Percentiles rank a stretch among this genome's conserved stretches.
These are phyloP conservation scores for Cenococcum geophilum DNA, from an alignment of 495 filamentous ascomycete genomes.

Conservation along the genomic window DNA sequence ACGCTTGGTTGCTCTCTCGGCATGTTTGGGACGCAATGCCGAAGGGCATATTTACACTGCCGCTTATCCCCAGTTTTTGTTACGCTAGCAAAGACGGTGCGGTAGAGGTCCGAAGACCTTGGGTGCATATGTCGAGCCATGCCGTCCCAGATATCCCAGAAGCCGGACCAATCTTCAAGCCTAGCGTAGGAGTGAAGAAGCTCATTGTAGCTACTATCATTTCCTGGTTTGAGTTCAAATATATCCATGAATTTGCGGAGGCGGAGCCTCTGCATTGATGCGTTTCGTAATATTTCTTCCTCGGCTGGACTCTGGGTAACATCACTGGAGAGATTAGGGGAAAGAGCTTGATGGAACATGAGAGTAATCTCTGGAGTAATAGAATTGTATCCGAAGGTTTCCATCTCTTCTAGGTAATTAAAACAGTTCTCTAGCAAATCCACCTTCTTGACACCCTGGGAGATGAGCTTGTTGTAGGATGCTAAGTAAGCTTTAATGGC, in stretches of 20 bases:
- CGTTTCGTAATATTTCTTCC: no score
- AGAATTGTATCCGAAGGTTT: background rate
- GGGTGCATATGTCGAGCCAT: background rate
- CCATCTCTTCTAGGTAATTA: background rate
- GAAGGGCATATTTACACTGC: background rate
- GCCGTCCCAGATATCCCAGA: background rate
- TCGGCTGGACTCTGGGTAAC: background rate
- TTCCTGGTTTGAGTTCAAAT: background rate
- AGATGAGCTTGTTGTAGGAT: background rate
- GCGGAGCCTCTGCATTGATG: background rate
- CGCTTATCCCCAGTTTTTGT: background rate
- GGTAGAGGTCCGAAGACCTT: background rate
- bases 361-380: background rate
- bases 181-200: background rate
- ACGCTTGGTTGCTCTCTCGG: background rate
- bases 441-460: background rate
- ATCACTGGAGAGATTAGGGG: background rate
- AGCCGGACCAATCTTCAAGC: background rate
- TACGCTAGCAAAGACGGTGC: background rate
- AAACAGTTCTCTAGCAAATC: background rate
- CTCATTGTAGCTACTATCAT: background rate
- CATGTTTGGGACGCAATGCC: background rate
- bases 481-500: background rate
- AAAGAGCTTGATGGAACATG: background rate
- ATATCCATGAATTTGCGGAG: slow-evolving; percentile 2